Conservation (phyloP, 139 green algal genomes). For the Chlamydomonas incerta region DNA sequence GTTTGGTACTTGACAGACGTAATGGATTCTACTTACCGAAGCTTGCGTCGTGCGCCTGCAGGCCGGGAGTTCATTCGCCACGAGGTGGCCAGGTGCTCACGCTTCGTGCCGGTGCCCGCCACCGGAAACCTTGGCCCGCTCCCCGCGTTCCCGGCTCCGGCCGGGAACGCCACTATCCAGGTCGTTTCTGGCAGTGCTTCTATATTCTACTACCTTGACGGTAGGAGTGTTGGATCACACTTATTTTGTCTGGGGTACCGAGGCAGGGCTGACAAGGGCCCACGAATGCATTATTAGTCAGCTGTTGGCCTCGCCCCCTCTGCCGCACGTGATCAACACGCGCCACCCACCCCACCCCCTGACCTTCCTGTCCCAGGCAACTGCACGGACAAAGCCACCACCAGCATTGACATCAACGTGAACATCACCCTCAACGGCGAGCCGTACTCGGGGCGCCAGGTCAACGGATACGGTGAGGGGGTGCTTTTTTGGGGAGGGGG, state of each 20-base stretch:
- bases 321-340: neutral
- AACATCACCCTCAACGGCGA: conserved; percentile 13
- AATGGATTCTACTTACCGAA: too few species aligned
- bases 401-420: conserved; percentile 5
- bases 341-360: too few species aligned
- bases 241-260: too few species aligned
- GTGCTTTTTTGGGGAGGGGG: too few species aligned
- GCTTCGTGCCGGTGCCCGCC: neutral
- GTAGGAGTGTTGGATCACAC: neutral
- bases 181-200: neutral
- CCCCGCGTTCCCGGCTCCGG: too few species aligned
- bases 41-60: neutral
- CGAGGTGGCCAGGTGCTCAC: neutral
- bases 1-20: neutral
- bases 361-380: neutral
- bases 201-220: neutral
- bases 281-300: neutral
- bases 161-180: neutral
- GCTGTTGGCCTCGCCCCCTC: too few species aligned
- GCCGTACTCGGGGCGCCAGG: conserved; percentile 2
- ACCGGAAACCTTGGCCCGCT: neutral
- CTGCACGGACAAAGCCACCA: conserved; percentile 3
- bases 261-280: neutral
- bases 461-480: conserved; percentile 26
- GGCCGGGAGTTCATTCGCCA: neutral